A percentile compares a stretch with the other conserved stretches of the same genome.
phyloP scores from a whole-genome alignment of 805 yeast genomes.

The Sporopachydermia quercuum region DNA sequence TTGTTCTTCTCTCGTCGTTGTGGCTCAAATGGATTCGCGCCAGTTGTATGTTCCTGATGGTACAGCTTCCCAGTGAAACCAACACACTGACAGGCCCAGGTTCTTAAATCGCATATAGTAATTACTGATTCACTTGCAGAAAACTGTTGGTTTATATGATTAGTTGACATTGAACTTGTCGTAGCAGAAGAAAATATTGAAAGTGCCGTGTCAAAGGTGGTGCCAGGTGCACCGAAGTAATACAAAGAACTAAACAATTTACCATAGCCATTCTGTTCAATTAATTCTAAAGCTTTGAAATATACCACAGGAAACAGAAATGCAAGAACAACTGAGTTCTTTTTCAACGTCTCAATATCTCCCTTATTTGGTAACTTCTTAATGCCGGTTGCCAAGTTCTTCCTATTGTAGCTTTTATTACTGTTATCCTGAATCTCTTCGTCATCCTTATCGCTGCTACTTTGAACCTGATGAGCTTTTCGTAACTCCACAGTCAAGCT shows the following conservation, averaged over 20 bases:
- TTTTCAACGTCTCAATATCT: background rate
- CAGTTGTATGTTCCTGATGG: too few relatives aligned
- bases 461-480: too few relatives aligned
- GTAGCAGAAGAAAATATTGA: background rate
- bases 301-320: background rate
- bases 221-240: background rate
- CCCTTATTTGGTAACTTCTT: too few relatives aligned
- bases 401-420: too few relatives aligned
- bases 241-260: background rate
- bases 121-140: background rate
- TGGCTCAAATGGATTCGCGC: background rate
- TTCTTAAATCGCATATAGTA: background rate
- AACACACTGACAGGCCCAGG: background rate
- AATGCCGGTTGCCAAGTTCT: too few relatives aligned
- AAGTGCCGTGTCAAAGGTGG: background rate
- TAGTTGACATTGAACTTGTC: too few relatives aligned
- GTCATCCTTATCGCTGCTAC: too few relatives aligned
- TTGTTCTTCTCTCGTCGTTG: background rate
- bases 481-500: too few relatives aligned
- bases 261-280: background rate
- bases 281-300: background rate
- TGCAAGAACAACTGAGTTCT: background rate
- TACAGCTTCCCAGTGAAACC: background rate
- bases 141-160: too few relatives aligned
- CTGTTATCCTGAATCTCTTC: too few relatives aligned